Evolutionary conservation across 495 filamentous ascomycete species (phyloP).

Genomic region (Neurospora pannonica): DNA sequence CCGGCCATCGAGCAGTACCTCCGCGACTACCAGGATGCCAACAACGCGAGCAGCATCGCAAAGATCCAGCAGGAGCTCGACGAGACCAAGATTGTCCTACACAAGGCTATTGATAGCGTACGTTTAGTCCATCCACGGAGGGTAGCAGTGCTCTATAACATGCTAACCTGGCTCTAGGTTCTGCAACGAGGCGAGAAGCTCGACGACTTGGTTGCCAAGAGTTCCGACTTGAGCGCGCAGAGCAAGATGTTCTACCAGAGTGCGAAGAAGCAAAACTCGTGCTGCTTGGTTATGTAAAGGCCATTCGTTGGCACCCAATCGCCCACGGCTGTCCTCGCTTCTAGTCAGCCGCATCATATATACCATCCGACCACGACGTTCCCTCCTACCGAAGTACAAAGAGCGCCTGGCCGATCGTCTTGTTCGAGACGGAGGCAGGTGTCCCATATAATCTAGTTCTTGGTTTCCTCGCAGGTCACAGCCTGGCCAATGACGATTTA

Average conservation of each 20-base stretch:
- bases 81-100: slow-evolving; percentile 94
- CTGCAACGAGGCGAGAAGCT: slow-evolving; percentile 87
- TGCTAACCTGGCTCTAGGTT: slow-evolving; percentile 28
- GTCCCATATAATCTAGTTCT: not conserved
- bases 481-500: not conserved
- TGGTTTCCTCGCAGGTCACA: not conserved
- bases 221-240: slow-evolving; percentile 73
- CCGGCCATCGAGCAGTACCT: slow-evolving; percentile 76
- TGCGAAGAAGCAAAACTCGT: slow-evolving; percentile 92
- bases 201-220: slow-evolving; percentile 80
- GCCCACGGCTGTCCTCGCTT: not conserved
- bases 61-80: slow-evolving; percentile 96
- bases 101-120: slow-evolving; percentile 87
- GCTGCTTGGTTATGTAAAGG: slow-evolving; percentile 70
- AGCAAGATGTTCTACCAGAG: slow-evolving; percentile 87
- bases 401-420: not conserved
- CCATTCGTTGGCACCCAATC: not conserved
- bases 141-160: not conserved
- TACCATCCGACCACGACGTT: not conserved
- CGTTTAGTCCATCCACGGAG: not conserved
- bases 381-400: not conserved
- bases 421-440: not conserved
- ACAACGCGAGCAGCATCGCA: slow-evolving; percentile 81
- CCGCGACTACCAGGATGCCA: slow-evolving; percentile 79
- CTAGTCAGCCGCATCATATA: not conserved